These are phyloP conservation scores for Penicillium frequentans DNA, from an alignment of 2,329 filamentous ascomycete genomes.

Conservation along the genomic window DNA sequence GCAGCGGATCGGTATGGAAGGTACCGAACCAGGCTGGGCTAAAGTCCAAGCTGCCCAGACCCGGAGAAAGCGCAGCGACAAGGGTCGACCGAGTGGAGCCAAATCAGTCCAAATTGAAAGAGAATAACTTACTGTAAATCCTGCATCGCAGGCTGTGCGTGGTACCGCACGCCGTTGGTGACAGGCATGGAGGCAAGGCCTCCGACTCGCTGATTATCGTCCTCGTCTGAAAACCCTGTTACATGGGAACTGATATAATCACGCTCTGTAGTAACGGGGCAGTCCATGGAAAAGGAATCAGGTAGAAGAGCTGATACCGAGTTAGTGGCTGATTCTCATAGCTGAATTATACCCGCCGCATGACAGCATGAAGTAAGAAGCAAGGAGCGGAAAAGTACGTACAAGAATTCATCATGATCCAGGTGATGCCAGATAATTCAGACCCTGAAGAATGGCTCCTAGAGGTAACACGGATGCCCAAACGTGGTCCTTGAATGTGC, in stretches of 20 bases:
- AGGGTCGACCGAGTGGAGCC: constrained; percentile 33
- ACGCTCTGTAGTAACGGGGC: constrained; percentile 39
- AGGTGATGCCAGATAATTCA: constrained; percentile 23
- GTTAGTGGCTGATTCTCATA: constrained; percentile 8
- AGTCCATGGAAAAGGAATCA: constrained; percentile 40
- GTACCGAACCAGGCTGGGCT: constrained; percentile 27
- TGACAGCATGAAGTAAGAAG: neutral
- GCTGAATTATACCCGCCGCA: constrained; percentile 2
- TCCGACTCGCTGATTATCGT: constrained; percentile 55
- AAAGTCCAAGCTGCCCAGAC: constrained; percentile 33
- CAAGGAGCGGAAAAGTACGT: constrained; percentile 7
- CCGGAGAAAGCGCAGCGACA: constrained; percentile 30
- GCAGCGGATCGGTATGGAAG: constrained; percentile 27
- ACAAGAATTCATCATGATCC: constrained; percentile 26
- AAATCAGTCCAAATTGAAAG: constrained; percentile 41
- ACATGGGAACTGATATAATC: constrained; percentile 40
- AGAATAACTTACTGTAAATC: constrained; percentile 56
- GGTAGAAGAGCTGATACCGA: constrained; percentile 31
- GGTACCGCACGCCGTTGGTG: constrained; percentile 53
- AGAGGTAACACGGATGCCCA: constrained; percentile 25
- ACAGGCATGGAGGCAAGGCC: constrained; percentile 48
- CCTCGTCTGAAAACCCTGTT: constrained; percentile 38
- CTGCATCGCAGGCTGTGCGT: constrained; percentile 50
- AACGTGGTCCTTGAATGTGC: constrained; percentile 14
- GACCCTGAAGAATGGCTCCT: constrained; percentile 20